Conservation (phyloP, 192 early-diverging fungal species). For the Ambispora gerdemannii region DNA sequence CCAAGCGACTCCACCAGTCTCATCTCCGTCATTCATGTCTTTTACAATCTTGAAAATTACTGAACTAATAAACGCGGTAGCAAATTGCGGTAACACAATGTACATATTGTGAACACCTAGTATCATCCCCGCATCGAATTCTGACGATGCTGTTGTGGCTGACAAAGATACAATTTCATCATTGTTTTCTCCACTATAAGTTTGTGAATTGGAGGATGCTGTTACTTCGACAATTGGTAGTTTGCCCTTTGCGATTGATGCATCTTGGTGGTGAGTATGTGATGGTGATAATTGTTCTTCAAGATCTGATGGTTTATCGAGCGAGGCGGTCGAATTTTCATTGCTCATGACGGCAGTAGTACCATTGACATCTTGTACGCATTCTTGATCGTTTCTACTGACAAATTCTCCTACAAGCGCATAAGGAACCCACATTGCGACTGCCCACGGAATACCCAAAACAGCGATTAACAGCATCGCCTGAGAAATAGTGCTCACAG, state of each 20-base stretch:
- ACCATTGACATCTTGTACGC: background rate
- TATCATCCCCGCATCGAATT: conserved; percentile 62
- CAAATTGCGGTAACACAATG: conserved; percentile 90
- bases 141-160: too few species aligned
- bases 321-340: too few species aligned
- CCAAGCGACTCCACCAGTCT: conserved; percentile 37
- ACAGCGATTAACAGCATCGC: conserved; percentile 71
- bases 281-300: too few species aligned
- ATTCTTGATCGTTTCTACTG: conserved; percentile 16
- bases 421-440: conserved; percentile 93
- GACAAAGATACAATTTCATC: background rate
- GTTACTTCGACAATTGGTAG: background rate
- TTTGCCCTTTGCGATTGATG: background rate
- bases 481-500: conserved; percentile 48
- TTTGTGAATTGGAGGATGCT: background rate
- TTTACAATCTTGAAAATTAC: conserved; percentile 30
- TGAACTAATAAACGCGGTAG: conserved; percentile 63
- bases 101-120: conserved; percentile 96
- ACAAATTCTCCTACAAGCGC: conserved; percentile 80
- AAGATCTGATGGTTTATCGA: too few species aligned
- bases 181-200: background rate
- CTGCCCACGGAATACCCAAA: conserved; percentile 83
- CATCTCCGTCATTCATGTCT: conserved; percentile 23
- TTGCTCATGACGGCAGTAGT: background rate
- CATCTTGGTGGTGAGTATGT: too few species aligned